Evolutionary conservation across 2,329 filamentous ascomycete genomes (phyloP), one percentile per base, ranked within the genome.

Genomic region (Dactylellina sp.): DNA sequence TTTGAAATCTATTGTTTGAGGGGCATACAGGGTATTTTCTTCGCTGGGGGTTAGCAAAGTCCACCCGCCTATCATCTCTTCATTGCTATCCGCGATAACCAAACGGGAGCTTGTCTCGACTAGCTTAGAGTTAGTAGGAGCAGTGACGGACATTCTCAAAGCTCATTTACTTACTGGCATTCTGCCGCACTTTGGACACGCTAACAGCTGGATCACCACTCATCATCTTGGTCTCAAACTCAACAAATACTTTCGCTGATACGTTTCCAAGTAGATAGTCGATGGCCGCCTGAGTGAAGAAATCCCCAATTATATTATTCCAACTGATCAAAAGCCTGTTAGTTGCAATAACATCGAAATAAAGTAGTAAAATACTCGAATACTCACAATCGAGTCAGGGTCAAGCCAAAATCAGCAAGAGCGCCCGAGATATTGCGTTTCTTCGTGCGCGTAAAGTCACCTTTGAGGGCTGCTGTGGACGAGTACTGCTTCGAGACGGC

Each of bases 401-500:
- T 97, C 55, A 98, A 84, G 0, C 93, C 92, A 56, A 97, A 88
- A 79, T 99, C 95, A 37, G 94, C 96, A 70, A 99, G 82, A 0
- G 94, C 94, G 1, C 95, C 95, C 0, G 91, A 89, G 78, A 96
- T 95, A 79, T 98, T 91, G 49, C 95, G 88, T 82, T 96, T 97
- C 66, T 89, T 86, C 1, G 93, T 97, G 47, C 95, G 87, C 0
- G 95, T 99, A 79, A 94, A 99, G 81, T 99, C 95, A 7, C 95
- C 95, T 80, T 99, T 99, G 82, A 99, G 88, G 0, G 95, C 95
- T 1, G 93, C 92, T 0, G 95, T 98, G 7, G 93, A 96, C 0
- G 95, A 93, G 81, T 99, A 99, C 80, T 97, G 94, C 77, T 93
- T 93, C 0, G 92, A 96, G 63, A 98, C 92, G 0, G 93, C 92